Base-by-base conservation (phyloP, 805 yeast species). In the Kodamaea kakaduensis region DNA sequence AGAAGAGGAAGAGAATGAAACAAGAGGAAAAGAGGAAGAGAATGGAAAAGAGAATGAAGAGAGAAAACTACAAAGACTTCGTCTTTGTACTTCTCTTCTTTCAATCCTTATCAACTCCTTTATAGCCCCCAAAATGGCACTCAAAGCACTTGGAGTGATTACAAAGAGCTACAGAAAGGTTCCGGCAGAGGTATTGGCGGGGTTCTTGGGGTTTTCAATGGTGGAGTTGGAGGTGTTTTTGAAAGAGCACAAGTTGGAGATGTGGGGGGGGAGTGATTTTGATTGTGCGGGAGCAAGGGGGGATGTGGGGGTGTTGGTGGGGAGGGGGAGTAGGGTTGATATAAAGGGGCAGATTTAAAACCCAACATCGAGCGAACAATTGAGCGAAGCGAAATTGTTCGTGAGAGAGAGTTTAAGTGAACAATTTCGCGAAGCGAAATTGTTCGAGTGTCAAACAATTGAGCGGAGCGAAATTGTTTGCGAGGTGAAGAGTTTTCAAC, bases 341-440 rank as follows among this genome's bases (percentile, higher is more conserved):
- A 88, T 90, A 43, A 89, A 89, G 64, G 97, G 97, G 1, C 97
- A 89, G 59, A 69, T 78, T 6, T 80, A 56, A n/a, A n/a, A n/a
- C n/a, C n/a, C n/a, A n/a, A n/a, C n/a, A n/a, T n/a, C n/a, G n/a
- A n/a, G n/a, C n/a, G n/a, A n/a, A n/a, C n/a, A n/a, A n/a, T n/a
- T n/a, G n/a, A n/a, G n/a, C n/a, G n/a, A n/a, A n/a, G n/a, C n/a
- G n/a, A n/a, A n/a, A n/a, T n/a, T n/a, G n/a, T n/a, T n/a, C n/a
- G n/a, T n/a, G n/a, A n/a, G n/a, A n/a, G n/a, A n/a, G n/a, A n/a
- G n/a, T n/a, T n/a, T n/a, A n/a, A n/a, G n/a, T n/a, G n/a, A n/a
- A n/a, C n/a, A n/a, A n/a, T n/a, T n/a, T n/a, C n/a, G n/a, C n/a
- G n/a, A n/a, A n/a, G n/a, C n/a, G n/a, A n/a, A n/a, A n/a, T n/a